A percentile compares a stretch with the other conserved stretches of the same genome.
Evolutionary conservation across 2,329 filamentous ascomycete genomes (phyloP).

Genomic region (Ceratocystis diversiconidia): DNA sequence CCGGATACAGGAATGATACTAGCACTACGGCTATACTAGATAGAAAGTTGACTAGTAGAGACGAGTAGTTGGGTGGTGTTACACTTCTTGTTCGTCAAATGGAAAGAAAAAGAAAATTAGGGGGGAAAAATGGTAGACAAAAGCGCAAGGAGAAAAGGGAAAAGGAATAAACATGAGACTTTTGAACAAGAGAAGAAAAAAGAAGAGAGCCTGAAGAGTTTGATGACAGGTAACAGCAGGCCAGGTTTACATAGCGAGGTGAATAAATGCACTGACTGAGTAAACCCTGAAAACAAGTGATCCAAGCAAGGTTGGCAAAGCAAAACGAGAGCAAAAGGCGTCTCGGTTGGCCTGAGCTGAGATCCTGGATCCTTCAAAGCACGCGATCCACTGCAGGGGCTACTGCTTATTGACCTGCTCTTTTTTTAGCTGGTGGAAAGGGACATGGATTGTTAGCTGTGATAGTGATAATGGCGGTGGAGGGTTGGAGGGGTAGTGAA

Average conservation of each 20-base stretch:
- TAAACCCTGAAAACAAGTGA: conserved; percentile 11
- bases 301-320: conserved; percentile 5
- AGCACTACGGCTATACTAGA: background rate
- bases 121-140: background rate
- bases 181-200: conserved; percentile 11
- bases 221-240: conserved; percentile 8
- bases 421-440: background rate
- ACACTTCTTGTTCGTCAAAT: background rate
- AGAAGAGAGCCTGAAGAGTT: conserved; percentile 2
- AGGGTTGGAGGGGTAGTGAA: background rate
- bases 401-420: background rate
- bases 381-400: conserved; percentile 12
- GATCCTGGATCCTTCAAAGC: conserved; percentile 16
- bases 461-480: background rate
- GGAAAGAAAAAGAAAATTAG: background rate
- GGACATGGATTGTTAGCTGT: background rate
- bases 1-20: conserved; percentile 2
- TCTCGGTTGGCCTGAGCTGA: conserved; percentile 8
- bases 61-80: background rate
- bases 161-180: conserved; percentile 10
- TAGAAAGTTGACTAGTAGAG: background rate
- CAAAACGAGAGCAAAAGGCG: conserved; percentile 8
- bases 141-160: background rate
- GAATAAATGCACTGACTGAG: conserved; percentile 10
- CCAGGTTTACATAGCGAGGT: conserved; percentile 2